Percentiles rank a stretch among this genome's conserved stretches.
Conservation (phyloP, 2,329 filamentous ascomycete species). For the Trichoderma gracile region DNA sequence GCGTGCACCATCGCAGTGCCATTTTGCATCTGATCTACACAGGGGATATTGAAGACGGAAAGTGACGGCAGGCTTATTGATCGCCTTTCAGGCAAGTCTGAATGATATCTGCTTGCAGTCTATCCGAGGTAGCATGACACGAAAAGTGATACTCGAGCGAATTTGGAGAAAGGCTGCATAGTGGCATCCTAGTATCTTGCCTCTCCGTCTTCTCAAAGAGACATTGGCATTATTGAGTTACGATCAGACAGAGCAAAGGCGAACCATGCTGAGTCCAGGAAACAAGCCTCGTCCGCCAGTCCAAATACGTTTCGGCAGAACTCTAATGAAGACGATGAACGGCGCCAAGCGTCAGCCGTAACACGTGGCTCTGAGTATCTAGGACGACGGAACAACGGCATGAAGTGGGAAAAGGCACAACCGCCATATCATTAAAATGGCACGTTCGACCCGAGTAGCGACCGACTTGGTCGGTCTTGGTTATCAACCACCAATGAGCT, state of each 20-base stretch:
- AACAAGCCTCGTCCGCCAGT: too few species aligned
- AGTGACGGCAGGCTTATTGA: neutral
- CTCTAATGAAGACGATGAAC: neutral
- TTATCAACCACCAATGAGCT: neutral
- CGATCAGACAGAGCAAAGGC: too few species aligned
- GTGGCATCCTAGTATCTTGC: too few species aligned
- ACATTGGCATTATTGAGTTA: too few species aligned
- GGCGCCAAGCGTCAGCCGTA: neutral
- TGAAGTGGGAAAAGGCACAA: conserved; percentile 16
- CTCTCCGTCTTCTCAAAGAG: too few species aligned
- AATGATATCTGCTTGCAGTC: neutral
- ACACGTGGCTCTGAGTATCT: neutral
- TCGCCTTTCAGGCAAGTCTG: neutral
- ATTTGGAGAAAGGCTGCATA: too few species aligned
- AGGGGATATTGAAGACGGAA: neutral
- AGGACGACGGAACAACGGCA: neutral
- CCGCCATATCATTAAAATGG: neutral
- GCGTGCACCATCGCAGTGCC: too few species aligned
- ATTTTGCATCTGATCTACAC: too few species aligned
- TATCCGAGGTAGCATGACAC: neutral
- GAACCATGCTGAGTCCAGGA: too few species aligned
- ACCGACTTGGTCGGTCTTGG: neutral
- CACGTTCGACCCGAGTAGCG: neutral
- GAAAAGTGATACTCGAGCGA: too few species aligned
- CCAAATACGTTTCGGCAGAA: neutral